phyloP scores from a whole-genome alignment of 108 stramenopile species.

The Skeletonema tropicum region DNA sequence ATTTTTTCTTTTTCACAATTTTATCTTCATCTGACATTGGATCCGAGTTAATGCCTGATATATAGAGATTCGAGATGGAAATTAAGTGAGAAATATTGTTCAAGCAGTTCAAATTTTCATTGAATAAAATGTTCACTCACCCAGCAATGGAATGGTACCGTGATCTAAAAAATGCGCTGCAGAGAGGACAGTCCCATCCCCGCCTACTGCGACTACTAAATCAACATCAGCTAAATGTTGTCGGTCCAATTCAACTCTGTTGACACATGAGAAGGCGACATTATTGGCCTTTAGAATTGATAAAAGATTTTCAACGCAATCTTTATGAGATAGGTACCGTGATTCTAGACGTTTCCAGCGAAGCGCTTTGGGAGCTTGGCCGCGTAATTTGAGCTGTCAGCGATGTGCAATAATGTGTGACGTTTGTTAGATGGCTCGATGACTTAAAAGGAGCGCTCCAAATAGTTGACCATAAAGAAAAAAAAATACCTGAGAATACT shows the following conservation, averaged over 20 bases:
- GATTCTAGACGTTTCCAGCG: slow-evolving; percentile 91
- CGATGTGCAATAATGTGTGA: not conserved
- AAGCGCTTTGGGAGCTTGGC: slow-evolving; percentile 95
- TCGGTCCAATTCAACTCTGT: slow-evolving; percentile 94
- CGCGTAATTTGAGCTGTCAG: slow-evolving; percentile 88
- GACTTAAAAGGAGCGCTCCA: not conserved
- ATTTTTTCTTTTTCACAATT: slow-evolving; percentile 70
- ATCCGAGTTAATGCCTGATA: slow-evolving; percentile 84
- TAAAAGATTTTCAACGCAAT: slow-evolving; percentile 84
- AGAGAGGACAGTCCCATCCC: slow-evolving; percentile 94
- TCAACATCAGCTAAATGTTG: slow-evolving; percentile 93
- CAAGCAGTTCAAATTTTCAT: not conserved
- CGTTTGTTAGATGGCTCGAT: not conserved
- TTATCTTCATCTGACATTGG: slow-evolving; percentile 64
- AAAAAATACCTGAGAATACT: slow-evolving; percentile 46
- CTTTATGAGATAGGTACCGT: slow-evolving; percentile 89
- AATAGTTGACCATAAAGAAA: not conserved
- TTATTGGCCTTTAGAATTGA: slow-evolving; percentile 66
- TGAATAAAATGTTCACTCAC: slow-evolving; percentile 7
- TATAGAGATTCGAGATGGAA: not conserved
- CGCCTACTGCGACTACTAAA: slow-evolving; percentile 93
- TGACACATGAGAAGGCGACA: slow-evolving; percentile 86
- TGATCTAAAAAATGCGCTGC: slow-evolving; percentile 89
- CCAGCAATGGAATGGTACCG: slow-evolving; percentile 84
- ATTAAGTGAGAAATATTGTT: not conserved